Evolutionary conservation across 345 rosid species (phyloP).

Genomic region (Salix dunnii): DNA sequence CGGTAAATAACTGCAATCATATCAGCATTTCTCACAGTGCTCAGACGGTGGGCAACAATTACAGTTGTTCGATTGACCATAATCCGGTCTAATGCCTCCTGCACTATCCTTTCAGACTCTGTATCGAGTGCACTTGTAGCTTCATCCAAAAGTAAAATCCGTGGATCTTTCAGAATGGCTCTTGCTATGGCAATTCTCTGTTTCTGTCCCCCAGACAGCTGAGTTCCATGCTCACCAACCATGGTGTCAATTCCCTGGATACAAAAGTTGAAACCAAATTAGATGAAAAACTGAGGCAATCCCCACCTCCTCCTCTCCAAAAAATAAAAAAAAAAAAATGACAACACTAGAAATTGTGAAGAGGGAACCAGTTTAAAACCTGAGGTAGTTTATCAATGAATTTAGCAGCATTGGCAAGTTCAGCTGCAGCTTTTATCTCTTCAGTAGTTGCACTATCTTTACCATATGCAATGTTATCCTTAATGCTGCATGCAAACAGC

Average conservation of each 20-base stretch:
- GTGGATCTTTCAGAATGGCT: constrained; percentile 38
- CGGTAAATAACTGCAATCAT: constrained; percentile 74
- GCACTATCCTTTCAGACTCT: constrained; percentile 32
- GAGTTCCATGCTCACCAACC: constrained; percentile 23
- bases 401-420: constrained; percentile 34
- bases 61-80: constrained; percentile 30
- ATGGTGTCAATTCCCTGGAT: constrained; percentile 18
- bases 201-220: constrained; percentile 45
- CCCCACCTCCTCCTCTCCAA: not conserved
- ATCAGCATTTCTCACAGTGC: constrained; percentile 59
- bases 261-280: not conserved
- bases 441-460: constrained; percentile 32
- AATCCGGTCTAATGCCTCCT: constrained; percentile 27
- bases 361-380: not conserved
- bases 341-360: not conserved
- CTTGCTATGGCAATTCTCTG: constrained; percentile 38
- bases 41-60: constrained; percentile 32
- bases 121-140: constrained; percentile 39
- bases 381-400: constrained; percentile 29
- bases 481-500: constrained; percentile 40
- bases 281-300: not conserved
- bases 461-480: constrained; percentile 44
- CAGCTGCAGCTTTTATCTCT: constrained; percentile 34
- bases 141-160: constrained; percentile 33
- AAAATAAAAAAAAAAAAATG: too few species aligned